These are phyloP conservation scores for Nepenthes mirabilis DNA, from an alignment of 148 eudicot species.

Conservation along the genomic window DNA sequence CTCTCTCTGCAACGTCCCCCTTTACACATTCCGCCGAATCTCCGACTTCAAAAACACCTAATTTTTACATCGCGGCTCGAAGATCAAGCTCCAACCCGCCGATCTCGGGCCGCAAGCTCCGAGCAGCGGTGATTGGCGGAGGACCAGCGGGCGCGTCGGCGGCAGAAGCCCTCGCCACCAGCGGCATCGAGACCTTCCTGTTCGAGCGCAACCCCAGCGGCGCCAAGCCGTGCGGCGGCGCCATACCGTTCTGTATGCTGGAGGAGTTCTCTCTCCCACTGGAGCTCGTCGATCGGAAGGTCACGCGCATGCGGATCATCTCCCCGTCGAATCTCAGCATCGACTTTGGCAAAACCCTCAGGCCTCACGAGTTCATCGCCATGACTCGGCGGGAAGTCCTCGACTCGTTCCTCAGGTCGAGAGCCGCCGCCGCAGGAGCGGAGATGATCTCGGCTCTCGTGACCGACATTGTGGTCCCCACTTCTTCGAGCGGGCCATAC, in stretches of 20 bases:
- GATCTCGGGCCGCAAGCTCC: conserved; percentile 30
- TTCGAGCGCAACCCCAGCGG: conserved; percentile 66
- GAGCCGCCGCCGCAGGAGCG: conserved; percentile 57
- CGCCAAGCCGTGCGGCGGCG: conserved; percentile 94
- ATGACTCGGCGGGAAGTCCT: conserved; percentile 91
- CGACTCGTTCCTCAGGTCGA: conserved; percentile 54
- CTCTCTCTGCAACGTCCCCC: background rate
- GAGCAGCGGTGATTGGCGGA: conserved; percentile 76
- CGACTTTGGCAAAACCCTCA: conserved; percentile 78
- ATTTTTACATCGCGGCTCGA: background rate
- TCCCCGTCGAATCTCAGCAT: conserved; percentile 71
- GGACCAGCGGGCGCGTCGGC: conserved; percentile 91
- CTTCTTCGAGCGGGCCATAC: conserved; percentile 24
- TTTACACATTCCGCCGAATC: background rate
- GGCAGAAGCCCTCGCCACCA: conserved; percentile 60
- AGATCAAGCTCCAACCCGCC: background rate
- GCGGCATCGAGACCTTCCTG: conserved; percentile 71
- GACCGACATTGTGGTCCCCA: conserved; percentile 43
- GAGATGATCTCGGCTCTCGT: conserved; percentile 44
- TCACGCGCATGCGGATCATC: conserved; percentile 68
- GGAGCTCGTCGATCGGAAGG: conserved; percentile 60
- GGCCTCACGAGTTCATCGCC: conserved; percentile 69
- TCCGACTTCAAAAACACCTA: conserved; percentile 1
- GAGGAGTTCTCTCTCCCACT: conserved; percentile 68
- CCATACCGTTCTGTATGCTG: conserved; percentile 88